Conservation (phyloP, 768 basidiomycete species). For the Exidia glandulosa region DNA sequence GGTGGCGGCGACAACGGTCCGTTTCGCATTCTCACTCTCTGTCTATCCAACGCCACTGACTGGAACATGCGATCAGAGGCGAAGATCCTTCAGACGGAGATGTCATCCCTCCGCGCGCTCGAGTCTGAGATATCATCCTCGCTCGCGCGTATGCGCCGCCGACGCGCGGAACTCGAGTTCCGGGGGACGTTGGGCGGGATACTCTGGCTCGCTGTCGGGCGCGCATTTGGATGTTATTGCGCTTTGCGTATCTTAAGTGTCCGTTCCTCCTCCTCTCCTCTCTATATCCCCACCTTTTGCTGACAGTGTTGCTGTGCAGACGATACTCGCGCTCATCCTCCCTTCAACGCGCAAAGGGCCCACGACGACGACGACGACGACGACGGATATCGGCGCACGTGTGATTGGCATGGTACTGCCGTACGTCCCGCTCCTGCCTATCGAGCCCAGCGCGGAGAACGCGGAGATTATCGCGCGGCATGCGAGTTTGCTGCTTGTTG, state of each 20-base stretch:
- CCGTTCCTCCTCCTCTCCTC: conserved; percentile 16
- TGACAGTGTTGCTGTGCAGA: conserved; percentile 12
- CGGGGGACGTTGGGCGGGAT: conserved; percentile 45
- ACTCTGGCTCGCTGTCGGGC: conserved; percentile 34
- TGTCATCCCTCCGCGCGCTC: conserved; percentile 53
- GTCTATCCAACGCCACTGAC: not conserved
- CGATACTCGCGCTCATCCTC: conserved; percentile 22
- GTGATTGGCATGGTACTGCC: conserved; percentile 20
- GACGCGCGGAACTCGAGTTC: conserved; percentile 39
- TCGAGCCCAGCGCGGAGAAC: conserved; percentile 20
- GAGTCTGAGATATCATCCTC: conserved; percentile 57
- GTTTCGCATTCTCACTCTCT: not conserved
- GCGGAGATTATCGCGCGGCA: conserved; percentile 37
- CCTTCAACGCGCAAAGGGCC: too few species aligned
- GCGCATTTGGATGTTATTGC: conserved; percentile 58
- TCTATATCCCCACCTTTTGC: not conserved
- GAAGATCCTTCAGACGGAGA: conserved; percentile 34
- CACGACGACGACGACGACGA: conserved; percentile 32
- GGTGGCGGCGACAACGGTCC: not conserved
- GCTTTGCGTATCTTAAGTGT: conserved; percentile 51
- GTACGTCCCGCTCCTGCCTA: conserved; percentile 29
- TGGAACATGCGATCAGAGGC: not conserved
- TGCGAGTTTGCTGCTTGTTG: conserved; percentile 59
- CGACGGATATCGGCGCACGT: conserved; percentile 32
- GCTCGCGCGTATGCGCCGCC: conserved; percentile 37